phyloP scores from a whole-genome alignment of 2,329 filamentous ascomycete genomes.

The Phaeoacremonium minimum region DNA sequence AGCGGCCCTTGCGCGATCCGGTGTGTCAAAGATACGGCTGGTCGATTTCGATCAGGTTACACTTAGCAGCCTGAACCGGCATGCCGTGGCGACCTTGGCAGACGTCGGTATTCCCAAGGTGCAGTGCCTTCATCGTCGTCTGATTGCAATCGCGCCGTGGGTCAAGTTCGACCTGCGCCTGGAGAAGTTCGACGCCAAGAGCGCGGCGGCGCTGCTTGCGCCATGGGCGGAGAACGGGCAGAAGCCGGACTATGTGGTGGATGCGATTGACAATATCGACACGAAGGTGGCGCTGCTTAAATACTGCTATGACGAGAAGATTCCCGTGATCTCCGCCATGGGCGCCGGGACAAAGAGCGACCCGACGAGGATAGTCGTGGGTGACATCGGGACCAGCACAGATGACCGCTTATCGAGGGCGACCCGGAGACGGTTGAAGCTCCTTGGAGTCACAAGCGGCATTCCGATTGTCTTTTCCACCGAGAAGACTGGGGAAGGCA shows the following conservation, averaged over 20 bases:
- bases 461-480: conserved; percentile 92
- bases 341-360: conserved; percentile 92
- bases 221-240: conserved; percentile 58
- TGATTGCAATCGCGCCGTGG: conserved; percentile 90
- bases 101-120: conserved; percentile 95
- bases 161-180: conserved; percentile 81
- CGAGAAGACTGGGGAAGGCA: conserved; percentile 84
- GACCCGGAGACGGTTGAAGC: conserved; percentile 74
- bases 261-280: conserved; percentile 98
- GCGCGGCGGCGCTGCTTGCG: conserved; percentile 62
- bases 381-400: conserved; percentile 82
- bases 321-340: conserved; percentile 92
- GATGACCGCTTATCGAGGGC: conserved; percentile 86
- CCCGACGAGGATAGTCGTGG: conserved; percentile 78
- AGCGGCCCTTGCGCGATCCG: conserved; percentile 81
- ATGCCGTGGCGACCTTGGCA: conserved; percentile 87
- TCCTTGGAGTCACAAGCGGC: conserved; percentile 73
- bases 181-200: conserved; percentile 71
- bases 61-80: conserved; percentile 88
- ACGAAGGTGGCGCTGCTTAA: conserved; percentile 88
- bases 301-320: conserved; percentile 73
- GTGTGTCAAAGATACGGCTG: conserved; percentile 80
- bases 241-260: conserved; percentile 82
- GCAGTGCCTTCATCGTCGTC: conserved; percentile 69
- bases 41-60: conserved; percentile 98